A percentile compares a stretch with the other conserved stretches of the same genome.
phyloP scores from a whole-genome alignment of 257 asterid species.

The Hygrophila difformis region DNA sequence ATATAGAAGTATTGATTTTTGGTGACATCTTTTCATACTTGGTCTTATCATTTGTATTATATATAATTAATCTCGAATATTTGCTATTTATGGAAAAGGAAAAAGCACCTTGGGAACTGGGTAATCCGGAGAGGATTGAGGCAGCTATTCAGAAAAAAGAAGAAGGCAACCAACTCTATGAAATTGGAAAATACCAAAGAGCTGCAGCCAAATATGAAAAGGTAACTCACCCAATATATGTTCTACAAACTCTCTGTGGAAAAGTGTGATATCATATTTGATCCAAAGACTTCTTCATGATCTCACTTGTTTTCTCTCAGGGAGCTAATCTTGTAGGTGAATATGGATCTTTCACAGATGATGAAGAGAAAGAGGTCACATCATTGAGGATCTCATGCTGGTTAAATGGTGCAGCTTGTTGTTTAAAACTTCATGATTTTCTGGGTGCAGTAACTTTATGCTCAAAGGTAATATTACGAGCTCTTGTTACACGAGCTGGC shows the following conservation, averaged over 20 bases:
- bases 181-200: conserved; percentile 44
- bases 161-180: conserved; percentile 59
- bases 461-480: conserved; percentile 36
- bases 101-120: conserved; percentile 60
- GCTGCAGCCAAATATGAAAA: conserved; percentile 61
- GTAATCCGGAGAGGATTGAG: conserved; percentile 46
- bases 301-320: conserved; percentile 21
- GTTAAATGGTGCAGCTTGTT: conserved; percentile 66
- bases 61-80: neutral
- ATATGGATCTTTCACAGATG: conserved; percentile 29
- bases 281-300: neutral
- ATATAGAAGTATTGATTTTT: too few relatives aligned
- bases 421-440: conserved; percentile 44
- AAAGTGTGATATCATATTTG: too few relatives aligned
- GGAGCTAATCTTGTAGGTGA: conserved; percentile 44
- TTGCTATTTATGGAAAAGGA: conserved; percentile 28
- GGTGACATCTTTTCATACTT: neutral
- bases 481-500: neutral
- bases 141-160: conserved; percentile 49
- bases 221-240: conserved; percentile 18
- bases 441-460: conserved; percentile 40
- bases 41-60: neutral
- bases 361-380: conserved; percentile 35
- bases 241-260: neutral
- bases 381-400: conserved; percentile 50